Conservation (phyloP, 1,284 basidiomycete species). For the Paramarasmius palmivorus region DNA sequence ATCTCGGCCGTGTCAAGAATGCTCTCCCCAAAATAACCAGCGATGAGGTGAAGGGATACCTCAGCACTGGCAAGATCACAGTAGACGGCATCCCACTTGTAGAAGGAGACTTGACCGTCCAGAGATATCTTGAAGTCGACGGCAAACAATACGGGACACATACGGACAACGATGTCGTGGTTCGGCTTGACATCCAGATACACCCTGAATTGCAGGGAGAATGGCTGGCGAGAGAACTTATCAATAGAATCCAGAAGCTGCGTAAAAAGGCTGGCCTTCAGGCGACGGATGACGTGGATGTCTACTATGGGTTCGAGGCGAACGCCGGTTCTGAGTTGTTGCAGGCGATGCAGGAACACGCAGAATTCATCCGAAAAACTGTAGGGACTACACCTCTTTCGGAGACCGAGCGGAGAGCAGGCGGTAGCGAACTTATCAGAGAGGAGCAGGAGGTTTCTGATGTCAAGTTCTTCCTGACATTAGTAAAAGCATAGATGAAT, state of each 20-base stretch:
- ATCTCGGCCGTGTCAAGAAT: conserved; percentile 89
- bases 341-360: conserved; percentile 69
- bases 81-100: conserved; percentile 92
- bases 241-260: conserved; percentile 94
- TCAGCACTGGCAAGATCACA: conserved; percentile 73
- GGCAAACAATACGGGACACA: conserved; percentile 79
- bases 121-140: conserved; percentile 85
- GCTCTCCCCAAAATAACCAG: conserved; percentile 82
- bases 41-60: conserved; percentile 83
- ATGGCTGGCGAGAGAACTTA: conserved; percentile 88
- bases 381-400: conserved; percentile 75
- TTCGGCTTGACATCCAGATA: conserved; percentile 87
- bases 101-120: conserved; percentile 88
- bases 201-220: conserved; percentile 88
- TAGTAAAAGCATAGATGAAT: conserved; percentile 47
- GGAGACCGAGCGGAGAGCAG: conserved; percentile 51
- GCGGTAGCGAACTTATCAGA: conserved; percentile 58
- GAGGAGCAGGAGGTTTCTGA: conserved; percentile 90
- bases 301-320: conserved; percentile 85
- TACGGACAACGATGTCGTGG: conserved; percentile 93
- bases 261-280: conserved; percentile 95
- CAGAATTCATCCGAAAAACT: conserved; percentile 76
- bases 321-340: conserved; percentile 69
- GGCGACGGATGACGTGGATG: conserved; percentile 91
- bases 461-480: conserved; percentile 72